Evolutionary conservation across 2,329 filamentous ascomycete genomes (phyloP).

Genomic region (Cercospora citrullina): DNA sequence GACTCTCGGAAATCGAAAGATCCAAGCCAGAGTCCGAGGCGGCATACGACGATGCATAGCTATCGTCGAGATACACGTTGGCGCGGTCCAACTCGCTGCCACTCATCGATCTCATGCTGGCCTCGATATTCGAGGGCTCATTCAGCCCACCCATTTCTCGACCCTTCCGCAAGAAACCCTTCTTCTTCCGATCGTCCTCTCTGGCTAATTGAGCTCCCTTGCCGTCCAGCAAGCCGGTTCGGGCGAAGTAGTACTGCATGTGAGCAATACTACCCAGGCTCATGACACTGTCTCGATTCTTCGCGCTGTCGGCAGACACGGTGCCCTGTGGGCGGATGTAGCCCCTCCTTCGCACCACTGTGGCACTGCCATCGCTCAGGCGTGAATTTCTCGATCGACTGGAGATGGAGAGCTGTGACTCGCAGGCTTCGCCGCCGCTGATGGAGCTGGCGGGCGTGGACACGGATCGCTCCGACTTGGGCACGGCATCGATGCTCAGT

Average conservation of each 20-base stretch:
- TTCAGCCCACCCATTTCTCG: conserved; percentile 18
- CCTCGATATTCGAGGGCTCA: conserved; percentile 11
- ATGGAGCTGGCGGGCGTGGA: conserved; percentile 59
- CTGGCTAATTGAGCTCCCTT: conserved; percentile 82
- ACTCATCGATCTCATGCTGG: conserved; percentile 11
- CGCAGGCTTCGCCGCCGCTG: conserved; percentile 40
- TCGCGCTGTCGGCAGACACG: conserved; percentile 86
- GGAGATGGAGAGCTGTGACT: conserved; percentile 47
- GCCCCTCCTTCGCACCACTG: conserved; percentile 63
- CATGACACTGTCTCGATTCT: conserved; percentile 90
- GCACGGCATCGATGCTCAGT: conserved; percentile 61
- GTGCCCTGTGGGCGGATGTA: conserved; percentile 87
- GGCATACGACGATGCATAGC: conserved; percentile 29
- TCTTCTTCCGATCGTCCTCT: conserved; percentile 35
- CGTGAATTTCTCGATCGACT: conserved; percentile 50
- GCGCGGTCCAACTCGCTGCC: conserved; percentile 29
- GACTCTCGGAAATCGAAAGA: conserved; percentile 51
- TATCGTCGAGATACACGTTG: conserved; percentile 33
- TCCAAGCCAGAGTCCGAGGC: conserved; percentile 40
- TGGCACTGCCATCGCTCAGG: conserved; percentile 50
- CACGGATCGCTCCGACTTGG: conserved; percentile 62
- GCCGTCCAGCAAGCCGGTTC: conserved; percentile 88
- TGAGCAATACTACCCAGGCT: conserved; percentile 95
- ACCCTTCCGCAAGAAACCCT: conserved; percentile 27
- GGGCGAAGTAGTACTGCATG: conserved; percentile 96